phyloP scores from a whole-genome alignment of 345 rosid species.

The Ceriops decandra region DNA sequence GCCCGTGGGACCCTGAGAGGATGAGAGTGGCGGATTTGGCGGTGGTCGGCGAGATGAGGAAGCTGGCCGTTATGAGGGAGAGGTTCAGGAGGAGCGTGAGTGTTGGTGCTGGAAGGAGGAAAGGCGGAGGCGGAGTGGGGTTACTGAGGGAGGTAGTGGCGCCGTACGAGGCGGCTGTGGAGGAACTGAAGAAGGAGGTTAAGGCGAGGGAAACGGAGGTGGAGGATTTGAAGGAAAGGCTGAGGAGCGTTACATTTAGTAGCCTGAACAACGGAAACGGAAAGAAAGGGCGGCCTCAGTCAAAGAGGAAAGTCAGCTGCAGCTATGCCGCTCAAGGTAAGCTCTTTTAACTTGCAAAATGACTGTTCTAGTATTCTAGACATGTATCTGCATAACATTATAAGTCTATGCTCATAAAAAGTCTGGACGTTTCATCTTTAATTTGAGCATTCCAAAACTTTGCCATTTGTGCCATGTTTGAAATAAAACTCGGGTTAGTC shows the following conservation, averaged over 20 bases:
- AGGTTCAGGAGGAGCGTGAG: conserved; percentile 57
- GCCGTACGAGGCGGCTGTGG: conserved; percentile 86
- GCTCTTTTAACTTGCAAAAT: not conserved
- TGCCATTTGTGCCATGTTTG: not conserved
- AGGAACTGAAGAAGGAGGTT: conserved; percentile 77
- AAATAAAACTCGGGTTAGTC: not conserved
- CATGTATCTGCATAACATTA: not conserved
- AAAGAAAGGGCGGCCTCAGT: conserved; percentile 56
- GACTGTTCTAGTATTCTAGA: not conserved
- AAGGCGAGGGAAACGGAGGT: conserved; percentile 66
- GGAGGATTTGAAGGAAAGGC: conserved; percentile 73
- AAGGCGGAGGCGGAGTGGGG: conserved; percentile 23
- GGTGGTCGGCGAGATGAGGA: conserved; percentile 75
- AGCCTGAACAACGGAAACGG: conserved; percentile 30
- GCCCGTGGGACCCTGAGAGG: conserved; percentile 94
- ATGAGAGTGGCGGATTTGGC: conserved; percentile 80
- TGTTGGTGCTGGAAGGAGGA: conserved; percentile 21
- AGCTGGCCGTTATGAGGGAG: conserved; percentile 63
- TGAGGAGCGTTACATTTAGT: conserved; percentile 25
- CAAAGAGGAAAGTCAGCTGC: conserved; percentile 74
- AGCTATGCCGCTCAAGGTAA: conserved; percentile 38
- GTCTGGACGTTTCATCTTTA: not conserved
- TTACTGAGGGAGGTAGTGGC: conserved; percentile 83
- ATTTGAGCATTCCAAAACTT: no score
- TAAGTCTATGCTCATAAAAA: not conserved